phyloP scores from a whole-genome alignment of 257 asterid genomes.

The Cruciata laevipes region DNA sequence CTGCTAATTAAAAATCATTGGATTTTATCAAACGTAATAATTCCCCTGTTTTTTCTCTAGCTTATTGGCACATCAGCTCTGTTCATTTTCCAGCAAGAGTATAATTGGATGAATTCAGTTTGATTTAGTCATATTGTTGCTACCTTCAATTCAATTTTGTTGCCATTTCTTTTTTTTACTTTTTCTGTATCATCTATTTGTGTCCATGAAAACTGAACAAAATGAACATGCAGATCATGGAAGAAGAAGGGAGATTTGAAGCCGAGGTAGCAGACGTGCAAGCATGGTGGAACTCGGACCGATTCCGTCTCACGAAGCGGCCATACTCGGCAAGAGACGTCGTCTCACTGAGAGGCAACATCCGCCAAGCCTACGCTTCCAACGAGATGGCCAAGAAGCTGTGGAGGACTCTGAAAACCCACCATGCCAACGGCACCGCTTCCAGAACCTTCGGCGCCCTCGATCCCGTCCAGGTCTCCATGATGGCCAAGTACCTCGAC shows the following conservation, averaged over 20 bases:
- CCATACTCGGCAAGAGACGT: conserved; percentile 93
- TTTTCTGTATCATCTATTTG: too few relatives aligned
- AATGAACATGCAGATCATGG: conserved; percentile 54
- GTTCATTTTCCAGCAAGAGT: too few relatives aligned
- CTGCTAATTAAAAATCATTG: too few relatives aligned
- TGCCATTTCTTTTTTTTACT: too few relatives aligned
- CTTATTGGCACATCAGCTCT: too few relatives aligned
- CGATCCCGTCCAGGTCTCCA: conserved; percentile 95
- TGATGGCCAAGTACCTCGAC: conserved; percentile 94
- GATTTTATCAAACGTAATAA: too few relatives aligned
- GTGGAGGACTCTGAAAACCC: conserved; percentile 86
- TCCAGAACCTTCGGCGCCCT: conserved; percentile 92
- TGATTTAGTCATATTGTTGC: too few relatives aligned
- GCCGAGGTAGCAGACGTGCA: conserved; percentile 88
- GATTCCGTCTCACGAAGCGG: conserved; percentile 75
- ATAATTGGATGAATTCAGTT: too few relatives aligned
- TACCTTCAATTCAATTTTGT: too few relatives aligned
- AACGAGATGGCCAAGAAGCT: conserved; percentile 86
- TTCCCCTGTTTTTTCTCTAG: too few relatives aligned
- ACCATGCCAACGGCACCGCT: conserved; percentile 83
- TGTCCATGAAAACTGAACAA: too few relatives aligned
- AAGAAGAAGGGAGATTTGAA: conserved; percentile 86
- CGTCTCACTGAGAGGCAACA: conserved; percentile 78
- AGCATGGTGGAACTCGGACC: conserved; percentile 94
- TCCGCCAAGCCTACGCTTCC: conserved; percentile 68